Base-by-base conservation (phyloP, 2,329 filamentous ascomycete genomes). In the Clarireedia paspali region DNA sequence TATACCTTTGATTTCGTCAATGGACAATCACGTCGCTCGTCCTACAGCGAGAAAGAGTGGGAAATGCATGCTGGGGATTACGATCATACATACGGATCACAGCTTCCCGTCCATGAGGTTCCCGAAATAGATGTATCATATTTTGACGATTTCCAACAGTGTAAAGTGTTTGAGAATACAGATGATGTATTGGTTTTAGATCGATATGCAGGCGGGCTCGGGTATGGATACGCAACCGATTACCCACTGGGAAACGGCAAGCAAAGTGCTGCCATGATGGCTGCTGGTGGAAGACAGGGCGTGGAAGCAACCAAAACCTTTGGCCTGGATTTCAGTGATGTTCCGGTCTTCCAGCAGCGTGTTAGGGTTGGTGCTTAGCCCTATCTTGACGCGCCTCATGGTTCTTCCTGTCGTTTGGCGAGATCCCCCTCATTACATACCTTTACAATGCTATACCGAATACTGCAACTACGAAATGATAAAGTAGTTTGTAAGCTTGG, bases 151-250 rank as follows among this genome's bases (percentile, higher is more conserved):
- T 50, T 59, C 3, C 40, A 58, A 3, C 52, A 55, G 27, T 36
- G 40, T 4, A 53, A 59, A 15, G 54, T 59, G 24, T 12, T 52
- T 14, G 38, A 57, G 2, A 55, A 53, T 2, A 60, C 52, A 2
- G 49, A 53, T 1, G 62, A 65, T 9, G 65, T 67, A 60, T 52
- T 66, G 3, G 57, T 63, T 10, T 46, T 66, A 3, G 64, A 67
- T 56, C 58, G 60, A 4, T 67, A 59, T 46, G 53, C 63, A 2
- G 63, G 63, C 9, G 61, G 62, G 1, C 20, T 64, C 14, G 62
- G 55, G 14, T 62, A 62, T 55, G 59, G 59, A 15, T 65, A 60
- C 53, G 60, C 65, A 36, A 57, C 52, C 34, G 59, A 51, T 5
- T 46, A 59, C 14, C 63, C 59, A 3, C 15, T 64, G 7, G 59